phyloP scores from a whole-genome alignment of 1,139 yeast genomes.

The Candida sp. region DNA sequence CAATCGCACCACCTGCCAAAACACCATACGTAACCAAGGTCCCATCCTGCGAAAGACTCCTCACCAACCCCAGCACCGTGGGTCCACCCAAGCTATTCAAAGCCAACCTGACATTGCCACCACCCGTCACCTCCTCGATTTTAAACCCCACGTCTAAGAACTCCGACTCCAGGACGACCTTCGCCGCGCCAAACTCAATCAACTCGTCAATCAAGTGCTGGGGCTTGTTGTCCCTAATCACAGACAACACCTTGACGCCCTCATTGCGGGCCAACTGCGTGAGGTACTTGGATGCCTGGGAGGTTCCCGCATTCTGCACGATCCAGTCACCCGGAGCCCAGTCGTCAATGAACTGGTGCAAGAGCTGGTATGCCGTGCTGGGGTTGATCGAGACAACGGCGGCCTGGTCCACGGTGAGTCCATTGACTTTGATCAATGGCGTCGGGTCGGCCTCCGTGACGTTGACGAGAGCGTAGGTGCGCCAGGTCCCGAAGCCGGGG shows the following conservation, averaged over 20 bases:
- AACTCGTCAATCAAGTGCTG: conserved; percentile 25
- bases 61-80: conserved; percentile 26
- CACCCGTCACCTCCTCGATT: conserved; percentile 44
- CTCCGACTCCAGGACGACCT: conserved; percentile 44
- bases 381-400: conserved; percentile 40
- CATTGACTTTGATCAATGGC: conserved; percentile 26
- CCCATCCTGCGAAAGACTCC: conserved; percentile 28
- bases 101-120: conserved; percentile 35
- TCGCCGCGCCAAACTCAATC: conserved; percentile 27
- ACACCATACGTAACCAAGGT: conserved; percentile 34
- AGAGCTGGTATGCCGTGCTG: conserved; percentile 35
- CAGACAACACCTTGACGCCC: conserved; percentile 30
- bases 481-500: conserved; percentile 42
- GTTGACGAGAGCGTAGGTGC: conserved; percentile 29
- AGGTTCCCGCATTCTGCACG: conserved; percentile 38
- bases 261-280: conserved; percentile 29
- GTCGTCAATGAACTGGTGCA: conserved; percentile 29
- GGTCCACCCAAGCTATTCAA: conserved; percentile 37
- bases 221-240: conserved; percentile 36
- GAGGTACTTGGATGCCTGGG: conserved; percentile 35
- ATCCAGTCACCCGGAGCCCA: conserved; percentile 38
- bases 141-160: conserved; percentile 61
- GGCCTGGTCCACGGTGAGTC: conserved; percentile 29
- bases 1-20: conserved; percentile 52
- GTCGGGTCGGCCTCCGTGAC: conserved; percentile 17